Base-by-base conservation (phyloP, 345 rosid species). In the Syzygium aqueum region DNA sequence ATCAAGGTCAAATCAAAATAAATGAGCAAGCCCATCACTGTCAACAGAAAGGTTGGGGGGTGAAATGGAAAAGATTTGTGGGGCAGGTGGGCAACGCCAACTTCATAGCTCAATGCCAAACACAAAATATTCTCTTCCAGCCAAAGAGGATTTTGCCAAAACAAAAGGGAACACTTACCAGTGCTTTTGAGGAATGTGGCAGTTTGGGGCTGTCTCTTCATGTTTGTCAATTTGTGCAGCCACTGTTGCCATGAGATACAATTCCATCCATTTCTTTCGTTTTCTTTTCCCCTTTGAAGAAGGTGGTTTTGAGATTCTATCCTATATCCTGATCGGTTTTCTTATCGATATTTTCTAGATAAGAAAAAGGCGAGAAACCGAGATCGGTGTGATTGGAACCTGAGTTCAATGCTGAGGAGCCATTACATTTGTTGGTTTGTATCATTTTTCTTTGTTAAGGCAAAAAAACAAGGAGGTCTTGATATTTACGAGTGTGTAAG, bases 41-140 rank as follows among this genome's bases (percentile, higher is more conserved):
- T 85, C 86, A 17, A 54, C 40, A 40, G 30, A 85, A 85, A 85
- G 86, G 73, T 3, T 0, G 0, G 4, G n/a, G 49, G 37, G 80
- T 1, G 80, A 73, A 33, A 33, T 73, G 51, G 86, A 85, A 88
- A 89, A 50, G 84, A 85, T 85, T 85, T 52, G 92, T 89, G 89
- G 91, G 92, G 88, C 67, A 88, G 59, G 84, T 85, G 84, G 54
- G 85, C 61, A 46, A 53, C 67, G 33, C 89, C 87, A 54, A 40
- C 87, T 53, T 63, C 85, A 61, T 80, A 86, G 88, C 88, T 77
- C 51, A 65, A 28, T 80, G 89, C 85, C 89, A 86, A 88, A 52
- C 49, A 27, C 61, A 85, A 87, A 86, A 90, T 90, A 89, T 90
- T 89, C 90, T 85, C 90, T n/a, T 85, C 51, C 77, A 87, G 73